Base-by-base conservation (phyloP, 2,329 filamentous ascomycete genomes). In the Graphilbum sp. region DNA sequence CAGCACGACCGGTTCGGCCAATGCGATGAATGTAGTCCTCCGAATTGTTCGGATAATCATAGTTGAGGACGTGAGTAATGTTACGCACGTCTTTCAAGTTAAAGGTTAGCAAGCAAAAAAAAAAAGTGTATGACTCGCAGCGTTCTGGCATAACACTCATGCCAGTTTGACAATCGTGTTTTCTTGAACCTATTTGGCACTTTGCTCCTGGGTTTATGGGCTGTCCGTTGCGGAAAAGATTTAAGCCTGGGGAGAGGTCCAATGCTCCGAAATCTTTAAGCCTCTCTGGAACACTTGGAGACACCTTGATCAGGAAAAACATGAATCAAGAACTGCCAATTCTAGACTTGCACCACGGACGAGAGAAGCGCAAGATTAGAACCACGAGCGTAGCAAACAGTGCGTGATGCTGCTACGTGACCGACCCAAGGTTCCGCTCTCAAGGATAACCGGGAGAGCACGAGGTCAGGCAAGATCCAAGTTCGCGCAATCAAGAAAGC, bases 51-150 rank as follows among this genome's bases (percentile, higher is more conserved):
- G 88, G 88, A 65, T 96, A 96, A 62, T 96, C 90, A 83, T 96
- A 95, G 78, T 96, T 96, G 67, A 98, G 75, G 66, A 98, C 90
- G 69, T 98, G 90, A 66, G 90, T 96, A 69, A 98, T 98, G 74
- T 98, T 93, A 32, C 87, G 88, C 70, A 98, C 90, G 81, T 98
- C 90, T 96, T 95, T 96, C 94, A n/a, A 46, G 65, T 55, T 67
- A 60, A 66, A 74, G 71, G 82, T 93, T 92, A 93, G 85, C 67
- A 72, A 67, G 58, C 53, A 51, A 54, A 66, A 16, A n/a, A 12
- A 17, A 18, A 52, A 55, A 59, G 62, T 66, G n/a, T 10, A 18
- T 16, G 12, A 4, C 8, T 69, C 69, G 69, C 70, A 75, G 72
- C 62, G 60, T 66, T 72, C 70, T 71, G 74, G 69, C 67, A 61